phyloP scores from a whole-genome alignment of 1,139 yeast genomes.

The Diutina sp. region DNA sequence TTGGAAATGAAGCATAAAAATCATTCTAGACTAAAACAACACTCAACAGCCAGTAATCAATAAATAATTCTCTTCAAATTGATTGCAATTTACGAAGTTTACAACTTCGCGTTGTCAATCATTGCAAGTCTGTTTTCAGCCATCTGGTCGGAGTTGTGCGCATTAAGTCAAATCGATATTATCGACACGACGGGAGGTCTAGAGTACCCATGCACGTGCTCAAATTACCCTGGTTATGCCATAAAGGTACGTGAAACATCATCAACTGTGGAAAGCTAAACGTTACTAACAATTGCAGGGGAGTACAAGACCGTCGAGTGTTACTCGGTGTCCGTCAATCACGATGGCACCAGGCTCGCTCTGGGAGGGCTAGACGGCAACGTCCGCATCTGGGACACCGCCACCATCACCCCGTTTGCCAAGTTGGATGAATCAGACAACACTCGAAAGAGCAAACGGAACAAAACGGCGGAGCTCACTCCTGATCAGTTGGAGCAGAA shows the following conservation, averaged over 20 bases:
- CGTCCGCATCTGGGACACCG: conserved; percentile 71
- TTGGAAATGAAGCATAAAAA: too few species aligned
- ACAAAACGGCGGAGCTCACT: conserved; percentile 5
- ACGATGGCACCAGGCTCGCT: conserved; percentile 77
- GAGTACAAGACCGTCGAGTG: conserved; percentile 76
- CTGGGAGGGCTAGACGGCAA: conserved; percentile 96
- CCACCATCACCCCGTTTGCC: neutral
- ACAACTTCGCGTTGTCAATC: too few species aligned
- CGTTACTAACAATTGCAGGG: conserved; percentile 24
- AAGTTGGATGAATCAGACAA: neutral
- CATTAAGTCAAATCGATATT: neutral
- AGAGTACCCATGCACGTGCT: conserved; percentile 45
- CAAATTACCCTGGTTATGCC: conserved; percentile 79
- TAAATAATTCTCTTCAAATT: too few species aligned
- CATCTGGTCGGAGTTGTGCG: neutral
- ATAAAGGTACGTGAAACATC: conserved; percentile 33
- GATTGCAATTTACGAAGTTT: too few species aligned
- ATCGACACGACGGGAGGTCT: neutral
- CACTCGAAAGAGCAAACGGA: conserved; percentile 2
- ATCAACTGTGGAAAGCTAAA: conserved; percentile 4
- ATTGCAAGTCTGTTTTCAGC: neutral
- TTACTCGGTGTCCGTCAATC: conserved; percentile 68
- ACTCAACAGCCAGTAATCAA: too few species aligned
- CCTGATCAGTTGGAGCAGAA: conserved; percentile 5
- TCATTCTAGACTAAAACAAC: too few species aligned